These are phyloP conservation scores for Penicillium manginii DNA, from an alignment of 495 filamentous ascomycete genomes.

Conservation along the genomic window DNA sequence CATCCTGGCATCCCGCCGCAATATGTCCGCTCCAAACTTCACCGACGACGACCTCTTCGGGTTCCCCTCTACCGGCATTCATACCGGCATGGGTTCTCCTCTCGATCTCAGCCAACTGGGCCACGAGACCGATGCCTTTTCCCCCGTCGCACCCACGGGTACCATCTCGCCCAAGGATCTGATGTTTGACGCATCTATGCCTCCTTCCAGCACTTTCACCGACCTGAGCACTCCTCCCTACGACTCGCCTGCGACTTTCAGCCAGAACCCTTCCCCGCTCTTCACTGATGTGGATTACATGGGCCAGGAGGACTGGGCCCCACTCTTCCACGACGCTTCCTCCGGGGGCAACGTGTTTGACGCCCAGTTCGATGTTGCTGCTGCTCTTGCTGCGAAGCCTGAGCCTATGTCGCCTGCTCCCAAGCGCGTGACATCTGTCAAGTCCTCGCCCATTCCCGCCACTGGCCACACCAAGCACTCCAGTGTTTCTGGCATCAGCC, in stretches of 20 bases:
- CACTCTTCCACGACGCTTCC: conserved; percentile 64
- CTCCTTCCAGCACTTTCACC: conserved; percentile 82
- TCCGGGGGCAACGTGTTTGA: conserved; percentile 43
- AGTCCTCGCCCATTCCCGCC: conserved; percentile 28
- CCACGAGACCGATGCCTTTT: conserved; percentile 16
- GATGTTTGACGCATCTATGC: conserved; percentile 74
- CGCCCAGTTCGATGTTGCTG: conserved; percentile 34
- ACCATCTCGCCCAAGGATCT: conserved; percentile 90
- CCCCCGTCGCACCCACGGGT: conserved; percentile 38
- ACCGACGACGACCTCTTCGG: conserved; percentile 39
- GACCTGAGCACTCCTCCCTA: conserved; percentile 82
- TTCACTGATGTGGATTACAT: conserved; percentile 42
- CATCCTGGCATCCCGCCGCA: conserved; percentile 31
- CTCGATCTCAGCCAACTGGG: conserved; percentile 20
- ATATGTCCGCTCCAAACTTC: conserved; percentile 49
- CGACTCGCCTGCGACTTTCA: conserved; percentile 68
- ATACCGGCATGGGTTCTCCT: conserved; percentile 37
- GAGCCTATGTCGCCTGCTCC: conserved; percentile 50
- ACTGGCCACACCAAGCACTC: conserved; percentile 60
- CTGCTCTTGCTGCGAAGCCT: conserved; percentile 30
- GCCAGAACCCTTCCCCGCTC: conserved; percentile 77
- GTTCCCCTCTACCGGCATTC: conserved; percentile 32
- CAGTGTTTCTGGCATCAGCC: conserved; percentile 69
- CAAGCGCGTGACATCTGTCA: conserved; percentile 32
- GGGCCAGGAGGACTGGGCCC: conserved; percentile 41